Evolutionary conservation across 73 alveolate genomes (phyloP), one percentile per base, ranked within the genome.

Genomic region (Tetrahymena borealis): DNA sequence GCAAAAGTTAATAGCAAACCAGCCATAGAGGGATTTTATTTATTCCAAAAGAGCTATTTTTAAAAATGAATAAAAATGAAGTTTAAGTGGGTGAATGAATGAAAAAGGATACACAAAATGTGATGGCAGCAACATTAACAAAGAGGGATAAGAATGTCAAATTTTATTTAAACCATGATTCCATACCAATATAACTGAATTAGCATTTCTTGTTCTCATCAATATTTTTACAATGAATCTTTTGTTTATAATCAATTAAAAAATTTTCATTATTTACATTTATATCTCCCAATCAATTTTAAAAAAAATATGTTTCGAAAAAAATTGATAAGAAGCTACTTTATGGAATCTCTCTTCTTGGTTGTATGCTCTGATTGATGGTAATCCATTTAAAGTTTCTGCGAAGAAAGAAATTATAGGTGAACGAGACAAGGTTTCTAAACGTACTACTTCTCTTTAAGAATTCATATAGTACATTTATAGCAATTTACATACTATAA

Each of bases 391-490:
- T 13, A 95, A 91, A 42, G 97, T 91, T 95, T 97, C 99, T 91
- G 96, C 92, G 18, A 97, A 97, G 38, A 94, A 94, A 94, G 96
- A 95, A 28, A 97, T 93, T 78, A 97, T 95, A 1, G 99, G 99
- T 9, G 98, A 93, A 90, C 97, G 95, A 78, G 96, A 91, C 31
- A 97, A 93, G 20, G 97, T 91, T 91, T 97, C 99, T 78, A 97
- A 91, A 91, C 99, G 95, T 78, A 95, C 91, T 11, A 97, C 94
- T 93, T 97, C 99, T 93, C 99, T 97, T 78, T 96, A 93, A 37
- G 97, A 94, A 78, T 94, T 93, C 60, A 97, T 91, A 93, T 96
- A 97, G 91, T 95, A 97, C 79, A 93, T 32, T 37, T 95, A 20
- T 38, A 95, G 91, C 94, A 95, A 90, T 5, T 91, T 92, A 78